These are phyloP conservation scores for Blechomonas ayalai DNA, from an alignment of 208 protist genomes.

Conservation along the genomic window DNA sequence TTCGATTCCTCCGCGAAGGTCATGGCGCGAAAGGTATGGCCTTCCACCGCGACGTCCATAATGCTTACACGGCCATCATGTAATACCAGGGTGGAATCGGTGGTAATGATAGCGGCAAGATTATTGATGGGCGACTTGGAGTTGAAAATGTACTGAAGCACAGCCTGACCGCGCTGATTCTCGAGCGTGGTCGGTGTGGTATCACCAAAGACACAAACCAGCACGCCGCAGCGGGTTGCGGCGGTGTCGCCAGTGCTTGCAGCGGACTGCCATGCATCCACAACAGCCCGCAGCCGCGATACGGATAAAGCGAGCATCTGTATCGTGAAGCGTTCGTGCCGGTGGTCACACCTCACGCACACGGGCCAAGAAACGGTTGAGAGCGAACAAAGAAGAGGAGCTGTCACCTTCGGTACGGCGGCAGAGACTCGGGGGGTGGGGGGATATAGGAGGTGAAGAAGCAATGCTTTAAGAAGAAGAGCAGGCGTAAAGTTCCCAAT, in stretches of 20 bases:
- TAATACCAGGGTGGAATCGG: slow-evolving; percentile 28
- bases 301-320: slow-evolving; percentile 29
- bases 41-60: slow-evolving; percentile 11
- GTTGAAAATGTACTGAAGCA: slow-evolving; percentile 76
- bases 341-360: no score
- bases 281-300: slow-evolving; percentile 20
- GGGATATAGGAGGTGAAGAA: no score
- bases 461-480: no score
- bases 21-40: slow-evolving; percentile 7
- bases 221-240: slow-evolving; percentile 21
- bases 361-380: no score
- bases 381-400: no score
- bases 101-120: slow-evolving; percentile 38
- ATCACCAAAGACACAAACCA: slow-evolving; percentile 58
- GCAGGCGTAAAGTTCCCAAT: no score
- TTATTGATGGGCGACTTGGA: slow-evolving; percentile 33
- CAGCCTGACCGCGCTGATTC: slow-evolving; percentile 75
- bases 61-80: slow-evolving; percentile 17
- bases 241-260: slow-evolving; percentile 13
- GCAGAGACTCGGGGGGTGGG: no score
- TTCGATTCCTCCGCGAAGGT: slow-evolving; percentile 4
- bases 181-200: slow-evolving; percentile 55
- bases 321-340: no score
- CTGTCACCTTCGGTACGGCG: no score
- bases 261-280: slow-evolving; percentile 29